These are phyloP conservation scores for Leccinum griseonigrum DNA, from an alignment of 1,284 basidiomycete species.

Conservation along the genomic window DNA sequence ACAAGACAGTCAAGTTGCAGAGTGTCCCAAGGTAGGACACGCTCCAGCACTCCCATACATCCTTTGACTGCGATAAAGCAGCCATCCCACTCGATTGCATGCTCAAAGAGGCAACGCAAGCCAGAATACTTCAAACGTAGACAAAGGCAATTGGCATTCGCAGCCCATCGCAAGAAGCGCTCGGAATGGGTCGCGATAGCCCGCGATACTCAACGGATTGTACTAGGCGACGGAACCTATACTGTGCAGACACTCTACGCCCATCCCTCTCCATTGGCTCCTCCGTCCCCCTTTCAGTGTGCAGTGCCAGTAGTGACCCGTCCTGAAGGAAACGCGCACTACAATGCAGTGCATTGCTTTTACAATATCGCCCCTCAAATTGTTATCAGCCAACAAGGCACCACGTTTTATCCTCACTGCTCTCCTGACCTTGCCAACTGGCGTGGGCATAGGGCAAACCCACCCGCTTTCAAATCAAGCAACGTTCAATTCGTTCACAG, in stretches of 20 bases:
- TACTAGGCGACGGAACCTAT: conserved; percentile 47
- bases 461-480: conserved; percentile 6
- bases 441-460: conserved; percentile 20
- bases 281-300: conserved; percentile 21
- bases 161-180: conserved; percentile 25
- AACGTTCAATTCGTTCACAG: conserved; percentile 28
- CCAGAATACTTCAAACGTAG: conserved; percentile 23
- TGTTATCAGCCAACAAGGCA: conserved; percentile 37
- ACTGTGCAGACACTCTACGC: conserved; percentile 35
- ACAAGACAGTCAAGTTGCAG: conserved; percentile 21
- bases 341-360: conserved; percentile 12
- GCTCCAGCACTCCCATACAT: conserved; percentile 18
- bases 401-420: conserved; percentile 42
- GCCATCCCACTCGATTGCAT: conserved; percentile 13
- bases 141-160: conserved; percentile 21
- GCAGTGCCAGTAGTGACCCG: conserved; percentile 6
- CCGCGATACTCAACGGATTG: conserved; percentile 40
- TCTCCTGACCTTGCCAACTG: conserved; percentile 37
- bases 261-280: conserved; percentile 19
- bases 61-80: conserved; percentile 28
- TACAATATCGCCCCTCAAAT: conserved; percentile 42
- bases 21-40: conserved; percentile 29
- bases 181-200: conserved; percentile 35
- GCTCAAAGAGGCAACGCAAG: conserved; percentile 23
- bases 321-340: conserved; percentile 2